Percentiles rank a stretch among this genome's conserved stretches.
These are phyloP conservation scores for Boletus speciosus DNA, from an alignment of 768 basidiomycete genomes.

Conservation along the genomic window DNA sequence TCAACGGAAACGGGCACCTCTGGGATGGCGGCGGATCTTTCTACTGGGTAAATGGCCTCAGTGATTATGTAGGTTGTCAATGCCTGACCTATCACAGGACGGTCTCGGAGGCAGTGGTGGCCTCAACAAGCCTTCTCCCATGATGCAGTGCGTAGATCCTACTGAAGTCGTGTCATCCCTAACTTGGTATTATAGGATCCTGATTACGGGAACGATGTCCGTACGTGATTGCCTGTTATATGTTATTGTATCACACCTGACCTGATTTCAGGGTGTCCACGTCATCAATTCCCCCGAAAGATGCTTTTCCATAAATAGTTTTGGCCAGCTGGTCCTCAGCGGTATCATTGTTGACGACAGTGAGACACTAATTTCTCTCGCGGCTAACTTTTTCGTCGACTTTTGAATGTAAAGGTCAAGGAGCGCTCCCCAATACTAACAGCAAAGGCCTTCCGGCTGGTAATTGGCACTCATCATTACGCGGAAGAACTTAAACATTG, in stretches of 20 bases:
- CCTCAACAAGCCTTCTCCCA: conserved; percentile 30
- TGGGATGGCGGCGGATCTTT: conserved; percentile 43
- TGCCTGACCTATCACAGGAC: conserved; percentile 19
- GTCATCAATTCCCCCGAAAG: conserved; percentile 41
- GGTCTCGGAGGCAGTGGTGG: conserved; percentile 16
- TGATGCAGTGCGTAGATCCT: conserved; percentile 36
- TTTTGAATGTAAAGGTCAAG: conserved; percentile 39
- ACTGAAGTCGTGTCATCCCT: neutral
- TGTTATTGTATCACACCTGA: neutral
- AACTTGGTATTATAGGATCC: conserved; percentile 27
- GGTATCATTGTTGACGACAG: conserved; percentile 54
- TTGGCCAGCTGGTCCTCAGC: conserved; percentile 38
- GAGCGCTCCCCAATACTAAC: conserved; percentile 48
- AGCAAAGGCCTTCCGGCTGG: conserved; percentile 51
- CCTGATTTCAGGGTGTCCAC: conserved; percentile 28
- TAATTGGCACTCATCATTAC: neutral
- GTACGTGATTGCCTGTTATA: conserved; percentile 19
- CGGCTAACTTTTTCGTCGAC: neutral
- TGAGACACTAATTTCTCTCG: conserved; percentile 26
- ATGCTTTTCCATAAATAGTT: conserved; percentile 29
- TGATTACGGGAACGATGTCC: conserved; percentile 39
- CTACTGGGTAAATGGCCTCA: conserved; percentile 36
- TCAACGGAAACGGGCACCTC: conserved; percentile 39
- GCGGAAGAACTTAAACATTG: neutral
- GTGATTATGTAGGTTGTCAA: neutral